Conservation (phyloP, 2,329 filamentous ascomycete genomes). For the Simplicillium aogashimaense region DNA sequence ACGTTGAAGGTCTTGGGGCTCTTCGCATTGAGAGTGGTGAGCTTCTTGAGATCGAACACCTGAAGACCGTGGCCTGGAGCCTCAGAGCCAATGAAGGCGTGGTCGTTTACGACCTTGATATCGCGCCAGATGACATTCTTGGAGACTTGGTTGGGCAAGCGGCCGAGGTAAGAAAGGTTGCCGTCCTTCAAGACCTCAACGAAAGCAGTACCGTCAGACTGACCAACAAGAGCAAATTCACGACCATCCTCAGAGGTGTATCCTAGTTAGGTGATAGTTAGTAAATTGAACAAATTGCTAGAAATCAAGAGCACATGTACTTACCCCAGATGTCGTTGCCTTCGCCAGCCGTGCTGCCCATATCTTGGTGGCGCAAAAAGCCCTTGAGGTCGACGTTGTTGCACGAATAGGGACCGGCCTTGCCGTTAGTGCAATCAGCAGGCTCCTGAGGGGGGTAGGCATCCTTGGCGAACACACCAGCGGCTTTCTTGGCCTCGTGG, state of each 20-base stretch:
- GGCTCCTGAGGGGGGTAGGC: conserved; percentile 7
- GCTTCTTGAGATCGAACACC: conserved; percentile 51
- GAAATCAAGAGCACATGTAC: too few relatives aligned
- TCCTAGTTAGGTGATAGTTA: too few relatives aligned
- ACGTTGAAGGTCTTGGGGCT: conserved; percentile 19
- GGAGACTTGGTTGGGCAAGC: conserved; percentile 24
- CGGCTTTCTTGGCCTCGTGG: conserved; percentile 3
- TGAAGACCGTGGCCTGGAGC: conserved; percentile 43
- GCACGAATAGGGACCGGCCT: conserved; percentile 22
- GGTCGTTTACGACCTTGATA: conserved; percentile 21
- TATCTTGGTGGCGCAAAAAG: conserved; percentile 26
- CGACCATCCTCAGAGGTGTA: too few relatives aligned
- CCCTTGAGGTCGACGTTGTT: conserved; percentile 24
- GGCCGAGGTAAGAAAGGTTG: conserved; percentile 31
- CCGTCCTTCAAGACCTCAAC: conserved; percentile 30
- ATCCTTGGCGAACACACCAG: conserved; percentile 10
- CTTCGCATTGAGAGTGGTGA: conserved; percentile 31
- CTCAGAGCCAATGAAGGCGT: conserved; percentile 24
- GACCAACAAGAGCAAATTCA: conserved; percentile 33
- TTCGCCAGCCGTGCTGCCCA: conserved; percentile 21
- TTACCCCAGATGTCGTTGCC: conserved; percentile 24
- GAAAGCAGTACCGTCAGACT: conserved; percentile 34
- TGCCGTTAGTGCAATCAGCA: conserved; percentile 17
- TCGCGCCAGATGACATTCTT: conserved; percentile 27
- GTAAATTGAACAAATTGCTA: too few relatives aligned